A percentile compares a stretch with the other conserved stretches of the same genome.
Evolutionary conservation across 2,329 filamentous ascomycete species (phyloP).

Genomic region (Cladosporium sp.): DNA sequence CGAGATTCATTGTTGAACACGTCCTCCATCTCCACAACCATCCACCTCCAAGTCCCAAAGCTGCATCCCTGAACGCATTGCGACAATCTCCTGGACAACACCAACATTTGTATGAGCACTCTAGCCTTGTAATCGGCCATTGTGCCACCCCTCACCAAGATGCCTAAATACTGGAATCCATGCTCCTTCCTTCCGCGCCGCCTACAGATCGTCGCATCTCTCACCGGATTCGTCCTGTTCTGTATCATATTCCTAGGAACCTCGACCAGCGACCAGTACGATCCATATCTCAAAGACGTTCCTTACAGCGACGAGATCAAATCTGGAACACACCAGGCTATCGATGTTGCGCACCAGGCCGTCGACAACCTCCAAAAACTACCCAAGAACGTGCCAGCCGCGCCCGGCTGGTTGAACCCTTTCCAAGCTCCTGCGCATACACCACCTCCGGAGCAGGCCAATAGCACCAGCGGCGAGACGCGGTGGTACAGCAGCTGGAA

Average conservation of each 20-base stretch:
- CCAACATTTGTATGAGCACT: neutral
- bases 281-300: slow-evolving; percentile 29
- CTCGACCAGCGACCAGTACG: slow-evolving; percentile 24
- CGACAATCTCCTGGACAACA: neutral
- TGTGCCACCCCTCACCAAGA: slow-evolving; percentile 10
- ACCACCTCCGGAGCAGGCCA: slow-evolving; percentile 67
- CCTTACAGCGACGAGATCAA: slow-evolving; percentile 34
- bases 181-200: slow-evolving; percentile 42
- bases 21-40: neutral
- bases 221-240: slow-evolving; percentile 36
- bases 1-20: neutral
- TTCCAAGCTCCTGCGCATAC: slow-evolving; percentile 68
- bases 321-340: slow-evolving; percentile 35
- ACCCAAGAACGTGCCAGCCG: slow-evolving; percentile 30
- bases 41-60: neutral
- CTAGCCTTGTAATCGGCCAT: neutral
- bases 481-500: slow-evolving; percentile 87
- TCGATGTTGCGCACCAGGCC: slow-evolving; percentile 36
- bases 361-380: slow-evolving; percentile 30
- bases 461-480: slow-evolving; percentile 72
- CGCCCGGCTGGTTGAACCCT: slow-evolving; percentile 48
- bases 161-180: slow-evolving; percentile 27
- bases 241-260: slow-evolving; percentile 33
- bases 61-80: slow-evolving; percentile 2
- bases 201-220: slow-evolving; percentile 41